Evolutionary conservation across 306 rosid species (phyloP).

Genomic region (Arachis hypogaea): DNA sequence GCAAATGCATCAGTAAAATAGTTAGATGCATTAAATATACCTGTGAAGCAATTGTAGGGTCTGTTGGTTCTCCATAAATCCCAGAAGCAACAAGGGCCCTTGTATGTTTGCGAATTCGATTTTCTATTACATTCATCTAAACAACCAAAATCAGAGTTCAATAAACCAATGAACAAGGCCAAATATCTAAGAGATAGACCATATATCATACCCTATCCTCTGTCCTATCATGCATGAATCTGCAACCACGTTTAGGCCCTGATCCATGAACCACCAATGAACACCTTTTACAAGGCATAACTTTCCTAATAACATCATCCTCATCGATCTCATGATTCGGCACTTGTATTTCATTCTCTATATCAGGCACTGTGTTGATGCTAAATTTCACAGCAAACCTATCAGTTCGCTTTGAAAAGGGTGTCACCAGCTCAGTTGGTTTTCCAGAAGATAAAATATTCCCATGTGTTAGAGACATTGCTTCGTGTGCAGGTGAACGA

Average conservation of each 20-base stretch:
- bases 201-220: constrained; percentile 72
- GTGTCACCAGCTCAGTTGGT: constrained; percentile 61
- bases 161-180: constrained; percentile 30
- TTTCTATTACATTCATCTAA: constrained; percentile 81
- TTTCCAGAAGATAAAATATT: constrained; percentile 62
- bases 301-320: constrained; percentile 67
- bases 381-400: constrained; percentile 69
- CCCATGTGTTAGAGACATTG: constrained; percentile 63
- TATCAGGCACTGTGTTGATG: constrained; percentile 51
- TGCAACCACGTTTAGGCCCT: constrained; percentile 70
- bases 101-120: constrained; percentile 64
- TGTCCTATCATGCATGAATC: constrained; percentile 81
- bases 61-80: constrained; percentile 75
- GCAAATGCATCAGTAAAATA: constrained; percentile 16
- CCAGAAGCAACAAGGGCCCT: constrained; percentile 70
- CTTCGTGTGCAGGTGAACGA: constrained; percentile 51
- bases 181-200: constrained; percentile 24
- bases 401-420: constrained; percentile 74
- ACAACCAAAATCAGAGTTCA: constrained; percentile 44
- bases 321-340: constrained; percentile 52
- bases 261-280: constrained; percentile 68
- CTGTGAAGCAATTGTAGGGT: constrained; percentile 90
- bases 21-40: constrained; percentile 47
- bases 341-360: constrained; percentile 48
- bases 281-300: constrained; percentile 66